Evolutionary conservation across 805 yeast genomes (phyloP).

Genomic region (Candida hungchunana): DNA sequence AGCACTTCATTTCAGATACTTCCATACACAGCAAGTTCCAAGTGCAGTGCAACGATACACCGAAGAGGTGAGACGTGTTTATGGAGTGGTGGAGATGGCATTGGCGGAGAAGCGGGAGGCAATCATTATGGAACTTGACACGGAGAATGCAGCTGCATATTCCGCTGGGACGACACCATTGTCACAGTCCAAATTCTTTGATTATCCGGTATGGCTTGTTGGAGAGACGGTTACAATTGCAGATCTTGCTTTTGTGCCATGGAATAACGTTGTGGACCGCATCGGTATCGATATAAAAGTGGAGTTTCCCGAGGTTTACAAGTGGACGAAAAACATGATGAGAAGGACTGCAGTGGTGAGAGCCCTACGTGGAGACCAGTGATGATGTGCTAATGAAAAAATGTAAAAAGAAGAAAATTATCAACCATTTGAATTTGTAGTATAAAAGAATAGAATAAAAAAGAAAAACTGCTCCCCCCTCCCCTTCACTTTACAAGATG

Average conservation of each 20-base stretch:
- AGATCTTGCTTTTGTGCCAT: constrained; percentile 88
- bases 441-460: too few relatives aligned
- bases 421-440: too few relatives aligned
- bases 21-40: constrained; percentile 81
- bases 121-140: constrained; percentile 80
- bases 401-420: too few relatives aligned
- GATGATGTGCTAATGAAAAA: too few relatives aligned
- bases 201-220: constrained; percentile 92
- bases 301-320: constrained; percentile 92
- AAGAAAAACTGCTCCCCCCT: too few relatives aligned
- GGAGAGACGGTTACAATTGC: constrained; percentile 84
- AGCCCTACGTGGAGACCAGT: constrained; percentile 70
- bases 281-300: constrained; percentile 83
- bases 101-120: constrained; percentile 90
- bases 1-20: constrained; percentile 88
- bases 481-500: too few relatives aligned
- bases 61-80: constrained; percentile 89
- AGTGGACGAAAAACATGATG: constrained; percentile 96
- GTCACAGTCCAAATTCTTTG: constrained; percentile 80
- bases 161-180: constrained; percentile 85
- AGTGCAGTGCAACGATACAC: constrained; percentile 88
- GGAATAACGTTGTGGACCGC: constrained; percentile 94
- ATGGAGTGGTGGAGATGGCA: constrained; percentile 93
- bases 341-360: constrained; percentile 86
- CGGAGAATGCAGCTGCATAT: constrained; percentile 83